Percentiles rank a stretch among this genome's conserved stretches.
Conservation (phyloP, 441 rosid species). For the Gossypium davidsonii region DNA sequence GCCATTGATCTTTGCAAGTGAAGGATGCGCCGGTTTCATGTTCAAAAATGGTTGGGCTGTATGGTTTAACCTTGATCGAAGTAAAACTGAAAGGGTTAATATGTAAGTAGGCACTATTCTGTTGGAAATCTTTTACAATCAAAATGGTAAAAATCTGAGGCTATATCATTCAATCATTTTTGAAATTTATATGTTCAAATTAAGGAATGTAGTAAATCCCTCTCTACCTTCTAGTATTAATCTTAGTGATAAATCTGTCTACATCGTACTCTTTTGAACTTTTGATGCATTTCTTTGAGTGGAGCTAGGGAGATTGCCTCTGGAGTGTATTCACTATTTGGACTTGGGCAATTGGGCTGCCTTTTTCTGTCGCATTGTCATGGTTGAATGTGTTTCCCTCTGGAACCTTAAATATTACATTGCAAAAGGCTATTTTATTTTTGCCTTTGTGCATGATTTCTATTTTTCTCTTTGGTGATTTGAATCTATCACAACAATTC, state of each 20-base stretch:
- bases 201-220: background rate
- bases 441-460: background rate
- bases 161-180: background rate
- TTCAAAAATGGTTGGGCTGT: background rate
- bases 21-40: background rate
- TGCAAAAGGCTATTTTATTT: background rate
- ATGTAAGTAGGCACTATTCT: background rate
- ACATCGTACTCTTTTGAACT: background rate
- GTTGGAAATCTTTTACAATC: background rate
- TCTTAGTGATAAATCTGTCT: background rate
- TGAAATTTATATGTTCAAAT: constrained; percentile 4
- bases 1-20: background rate
- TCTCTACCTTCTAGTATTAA: background rate
- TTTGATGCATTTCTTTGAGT: background rate
- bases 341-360: background rate
- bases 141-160: background rate
- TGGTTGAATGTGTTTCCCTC: background rate
- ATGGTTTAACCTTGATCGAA: background rate
- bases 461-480: background rate
- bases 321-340: background rate
- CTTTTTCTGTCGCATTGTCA: background rate
- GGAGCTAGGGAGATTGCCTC: background rate
- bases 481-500: background rate
- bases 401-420: background rate
- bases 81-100: background rate